Evolutionary conservation across 176 grass and related monocot species (phyloP), one percentile per base, ranked within the genome.

Genomic region (Triticum turgidum): DNA sequence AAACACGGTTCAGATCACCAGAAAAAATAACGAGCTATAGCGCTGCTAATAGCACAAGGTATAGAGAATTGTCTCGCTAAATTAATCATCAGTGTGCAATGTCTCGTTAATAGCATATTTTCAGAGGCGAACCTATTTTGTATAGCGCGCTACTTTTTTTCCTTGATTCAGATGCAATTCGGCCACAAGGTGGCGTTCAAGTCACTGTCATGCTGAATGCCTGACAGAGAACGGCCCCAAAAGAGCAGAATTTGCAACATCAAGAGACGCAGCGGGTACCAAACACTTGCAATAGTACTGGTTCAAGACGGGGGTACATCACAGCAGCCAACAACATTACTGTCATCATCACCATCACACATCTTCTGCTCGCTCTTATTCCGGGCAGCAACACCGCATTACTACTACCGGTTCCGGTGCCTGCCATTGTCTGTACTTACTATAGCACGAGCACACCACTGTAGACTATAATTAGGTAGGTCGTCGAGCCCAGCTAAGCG

Each of bases 361-460:
- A 34, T 44, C 64, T 65, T 6, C 15, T 29, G 64, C 78, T 72
- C 69, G 71, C 44, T 64, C 78, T 91, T 88, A 85, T 88, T 91
- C 9, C 34, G 52, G 86, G 63, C 78, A 91, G 78, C 39, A 78
- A 34, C 89, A 91, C 75, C 82, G 80, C 20, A 4, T 15, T 34
- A 77, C 82, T 88, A 70, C 62, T 18, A 70, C 29, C 0, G n/a
- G 20, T 21, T 37, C 68, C 5, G 85, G 83, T 68, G 85, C 71
- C 8, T n/a, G 41, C 66, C 87, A 90, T 86, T 86, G 56, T 11
- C 74, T 84, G 66, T 25, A 42, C 24, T 47, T 24, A 41, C 25
- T 49, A 66, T 61, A 88, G 37, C 72, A 73, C 84, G 24, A 47
- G 83, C 72, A 83, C 73, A 56, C 87, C 9, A 47, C 34, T 79